Percentiles rank a stretch among this genome's conserved stretches.
These are phyloP conservation scores for Stachybotrys echinatus DNA, from an alignment of 2,329 filamentous ascomycete genomes.

Conservation along the genomic window DNA sequence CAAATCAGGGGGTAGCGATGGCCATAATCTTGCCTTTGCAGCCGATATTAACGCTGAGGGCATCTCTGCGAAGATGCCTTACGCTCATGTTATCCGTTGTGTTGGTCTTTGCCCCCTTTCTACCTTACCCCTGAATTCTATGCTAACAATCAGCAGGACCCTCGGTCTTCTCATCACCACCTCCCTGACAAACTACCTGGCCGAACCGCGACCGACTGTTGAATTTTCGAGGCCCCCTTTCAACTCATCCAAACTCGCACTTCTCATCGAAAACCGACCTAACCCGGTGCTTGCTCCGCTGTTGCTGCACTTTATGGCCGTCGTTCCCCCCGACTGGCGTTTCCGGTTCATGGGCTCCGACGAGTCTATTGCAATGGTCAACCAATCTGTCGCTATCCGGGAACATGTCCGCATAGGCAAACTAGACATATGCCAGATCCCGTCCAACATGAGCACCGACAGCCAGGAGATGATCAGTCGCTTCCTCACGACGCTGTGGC, in stretches of 20 bases:
- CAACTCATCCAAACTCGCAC: conserved; percentile 42
- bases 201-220: neutral
- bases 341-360: conserved; percentile 51
- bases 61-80: neutral
- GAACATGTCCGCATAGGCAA: conserved; percentile 37
- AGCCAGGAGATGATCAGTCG: conserved; percentile 47
- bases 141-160: neutral
- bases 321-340: no score
- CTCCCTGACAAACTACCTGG: no score
- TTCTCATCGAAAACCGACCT: conserved; percentile 49
- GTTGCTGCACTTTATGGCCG: no score
- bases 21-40: no score
- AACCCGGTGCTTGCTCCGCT: conserved; percentile 45
- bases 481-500: conserved; percentile 46
- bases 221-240: neutral
- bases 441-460: conserved; percentile 43
- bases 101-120: neutral
- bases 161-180: no score
- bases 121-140: neutral
- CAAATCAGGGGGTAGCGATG: no score
- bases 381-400: conserved; percentile 39
- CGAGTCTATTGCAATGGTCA: conserved; percentile 38
- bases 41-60: no score
- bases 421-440: conserved; percentile 46
- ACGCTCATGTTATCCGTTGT: neutral